Evolutionary conservation across 371 early-diverging fungal genomes (phyloP).

Genomic region (Blakeslea trispora): DNA sequence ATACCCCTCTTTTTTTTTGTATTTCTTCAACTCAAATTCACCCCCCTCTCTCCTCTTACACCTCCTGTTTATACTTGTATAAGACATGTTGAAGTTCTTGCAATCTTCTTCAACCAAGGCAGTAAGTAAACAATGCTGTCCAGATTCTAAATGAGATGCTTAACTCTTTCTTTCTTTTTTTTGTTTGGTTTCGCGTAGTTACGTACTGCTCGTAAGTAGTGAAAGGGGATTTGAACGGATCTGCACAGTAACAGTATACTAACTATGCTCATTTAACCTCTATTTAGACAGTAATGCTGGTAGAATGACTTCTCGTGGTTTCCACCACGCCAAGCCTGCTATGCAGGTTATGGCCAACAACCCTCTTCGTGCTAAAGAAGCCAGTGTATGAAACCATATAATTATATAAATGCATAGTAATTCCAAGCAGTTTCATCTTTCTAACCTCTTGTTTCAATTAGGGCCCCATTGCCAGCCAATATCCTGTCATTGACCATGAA

Average conservation of each 20-base stretch:
- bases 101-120: conserved; percentile 31
- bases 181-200: conserved; percentile 13
- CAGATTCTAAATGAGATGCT: not conserved
- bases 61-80: not conserved
- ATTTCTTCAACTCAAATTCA: conserved; percentile 10
- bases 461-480: conserved; percentile 70
- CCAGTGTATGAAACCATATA: conserved; percentile 50
- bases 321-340: conserved; percentile 54
- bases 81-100: conserved; percentile 34
- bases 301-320: conserved; percentile 27
- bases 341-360: conserved; percentile 71
- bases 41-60: conserved; percentile 25
- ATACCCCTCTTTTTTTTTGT: conserved; percentile 15
- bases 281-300: conserved; percentile 17
- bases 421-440: not conserved
- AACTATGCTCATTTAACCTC: not conserved
- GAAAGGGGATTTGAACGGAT: not conserved
- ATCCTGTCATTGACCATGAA: conserved; percentile 96
- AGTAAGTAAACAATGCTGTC: conserved; percentile 14
- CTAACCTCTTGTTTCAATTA: conserved; percentile 14
- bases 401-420: too few species aligned
- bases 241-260: not conserved
- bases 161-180: conserved; percentile 2
- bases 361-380: conserved; percentile 72
- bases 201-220: conserved; percentile 25